Base-by-base conservation (phyloP, 345 rosid genomes). In the Sonneratia caseolaris region DNA sequence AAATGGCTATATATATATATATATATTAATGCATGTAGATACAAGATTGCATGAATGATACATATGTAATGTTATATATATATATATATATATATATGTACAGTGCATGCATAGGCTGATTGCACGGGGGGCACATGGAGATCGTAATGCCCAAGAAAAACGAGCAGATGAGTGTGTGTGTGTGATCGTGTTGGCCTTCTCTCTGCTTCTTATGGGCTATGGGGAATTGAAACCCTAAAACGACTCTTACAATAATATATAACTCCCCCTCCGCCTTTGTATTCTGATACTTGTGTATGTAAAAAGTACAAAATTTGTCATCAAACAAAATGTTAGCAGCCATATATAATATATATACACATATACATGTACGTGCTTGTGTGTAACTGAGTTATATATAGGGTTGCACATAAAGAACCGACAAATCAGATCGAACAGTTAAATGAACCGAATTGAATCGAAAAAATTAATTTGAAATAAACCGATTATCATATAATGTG, bases 51-150 rank as follows among this genome's bases (percentile, higher is more conserved):
- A 27, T 27, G 32, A 27, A 27, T 27, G 32, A 27, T 27, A 27
- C 21, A 59, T 59, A 59, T 59, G 24, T 22, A 57, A n/a, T n/a
- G n/a, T n/a, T n/a, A n/a, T n/a, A n/a, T 0, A 21, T 4, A 56
- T 12, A 21, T 21, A 0, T 56, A 19, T 27, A 56, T 5, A 21
- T 12, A 56, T 19, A 56, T 56, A 56, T 19, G 13, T 7, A 56
- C n/a, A 6, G n/a, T 1, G 22, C 22, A 55, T 55, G 61, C 35
- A 57, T 57, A n/a, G 35, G 36, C 32, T 27, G 32, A 27, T 59
- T 18, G 64, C 64, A 59, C 64, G 36, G 64, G 35, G 64, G 19
- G 59, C 64, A 59, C 64, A 59, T 59, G 64, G 64, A 5, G 59
- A 59, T 59, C 24, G 64, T 24, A 35, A 59, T 59, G 64, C 64